These are phyloP conservation scores for Clonostachys chloroleuca DNA, from an alignment of 2,329 filamentous ascomycete species.

Conservation along the genomic window DNA sequence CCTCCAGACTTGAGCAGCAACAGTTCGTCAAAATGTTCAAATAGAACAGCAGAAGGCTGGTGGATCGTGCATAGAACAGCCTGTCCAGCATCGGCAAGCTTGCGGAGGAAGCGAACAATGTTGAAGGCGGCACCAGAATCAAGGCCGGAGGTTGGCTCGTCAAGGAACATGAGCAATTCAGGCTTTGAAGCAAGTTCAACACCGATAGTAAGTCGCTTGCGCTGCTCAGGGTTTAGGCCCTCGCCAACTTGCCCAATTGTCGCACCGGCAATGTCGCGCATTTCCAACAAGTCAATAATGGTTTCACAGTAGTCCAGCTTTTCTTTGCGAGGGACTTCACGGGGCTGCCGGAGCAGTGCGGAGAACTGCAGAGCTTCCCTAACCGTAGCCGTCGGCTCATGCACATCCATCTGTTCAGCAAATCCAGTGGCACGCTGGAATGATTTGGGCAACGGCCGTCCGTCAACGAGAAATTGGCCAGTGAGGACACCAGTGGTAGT, in stretches of 20 bases:
- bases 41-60: constrained; percentile 51
- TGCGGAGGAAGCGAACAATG: constrained; percentile 57
- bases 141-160: constrained; percentile 56
- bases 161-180: constrained; percentile 59
- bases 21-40: constrained; percentile 52
- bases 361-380: constrained; percentile 64
- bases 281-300: constrained; percentile 65
- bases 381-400: constrained; percentile 62
- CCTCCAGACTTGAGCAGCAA: constrained; percentile 49
- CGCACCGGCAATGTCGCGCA: constrained; percentile 62
- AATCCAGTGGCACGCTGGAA: constrained; percentile 80
- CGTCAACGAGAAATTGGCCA: constrained; percentile 78
- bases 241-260: constrained; percentile 55
- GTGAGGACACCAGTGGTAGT: constrained; percentile 72
- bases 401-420: constrained; percentile 61
- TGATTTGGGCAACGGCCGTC: constrained; percentile 63
- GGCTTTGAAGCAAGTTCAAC: constrained; percentile 54
- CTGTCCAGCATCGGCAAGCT: constrained; percentile 55
- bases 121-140: constrained; percentile 56
- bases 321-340: constrained; percentile 50
- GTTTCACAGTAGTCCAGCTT: constrained; percentile 67
- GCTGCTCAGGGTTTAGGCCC: constrained; percentile 57
- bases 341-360: constrained; percentile 57
- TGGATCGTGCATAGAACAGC: constrained; percentile 58
- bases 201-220: constrained; percentile 51